Evolutionary conservation across 164 flowering plant genomes (phyloP).

Genomic region (Amborella trichopoda): DNA sequence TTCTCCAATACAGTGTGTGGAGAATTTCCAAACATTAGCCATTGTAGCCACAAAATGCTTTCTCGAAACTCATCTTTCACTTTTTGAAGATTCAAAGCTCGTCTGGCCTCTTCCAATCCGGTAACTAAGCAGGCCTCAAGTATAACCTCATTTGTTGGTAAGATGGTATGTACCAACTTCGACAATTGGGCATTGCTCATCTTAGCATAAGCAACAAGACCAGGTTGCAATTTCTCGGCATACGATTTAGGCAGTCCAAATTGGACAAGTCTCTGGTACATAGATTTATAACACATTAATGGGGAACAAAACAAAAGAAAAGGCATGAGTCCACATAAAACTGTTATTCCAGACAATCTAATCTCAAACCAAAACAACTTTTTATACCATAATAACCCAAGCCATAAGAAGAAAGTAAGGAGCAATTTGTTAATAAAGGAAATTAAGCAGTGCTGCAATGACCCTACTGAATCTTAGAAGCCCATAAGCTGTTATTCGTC

Average conservation of each 20-base stretch:
- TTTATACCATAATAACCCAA: no score
- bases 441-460: no score
- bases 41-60: constrained; percentile 72
- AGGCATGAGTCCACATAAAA: no score
- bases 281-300: background rate
- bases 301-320: background rate
- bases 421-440: no score
- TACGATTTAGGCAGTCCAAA: constrained; percentile 46
- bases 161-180: constrained; percentile 45
- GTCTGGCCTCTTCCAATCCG: constrained; percentile 12
- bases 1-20: constrained; percentile 31
- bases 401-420: no score
- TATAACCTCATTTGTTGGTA: constrained; percentile 49
- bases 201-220: constrained; percentile 45
- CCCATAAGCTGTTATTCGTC: no score
- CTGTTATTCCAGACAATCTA: no score
- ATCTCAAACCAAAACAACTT: no score
- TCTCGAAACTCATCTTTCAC: constrained; percentile 36
- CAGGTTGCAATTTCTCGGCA: constrained; percentile 21
- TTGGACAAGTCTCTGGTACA: constrained; percentile 48
- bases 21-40: constrained; percentile 88
- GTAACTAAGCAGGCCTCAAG: constrained; percentile 12
- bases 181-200: constrained; percentile 21
- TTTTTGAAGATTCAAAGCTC: constrained; percentile 3
- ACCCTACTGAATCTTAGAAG: no score